Evolutionary conservation across 768 basidiomycete genomes (phyloP).

Genomic region (Mycena floridula): DNA sequence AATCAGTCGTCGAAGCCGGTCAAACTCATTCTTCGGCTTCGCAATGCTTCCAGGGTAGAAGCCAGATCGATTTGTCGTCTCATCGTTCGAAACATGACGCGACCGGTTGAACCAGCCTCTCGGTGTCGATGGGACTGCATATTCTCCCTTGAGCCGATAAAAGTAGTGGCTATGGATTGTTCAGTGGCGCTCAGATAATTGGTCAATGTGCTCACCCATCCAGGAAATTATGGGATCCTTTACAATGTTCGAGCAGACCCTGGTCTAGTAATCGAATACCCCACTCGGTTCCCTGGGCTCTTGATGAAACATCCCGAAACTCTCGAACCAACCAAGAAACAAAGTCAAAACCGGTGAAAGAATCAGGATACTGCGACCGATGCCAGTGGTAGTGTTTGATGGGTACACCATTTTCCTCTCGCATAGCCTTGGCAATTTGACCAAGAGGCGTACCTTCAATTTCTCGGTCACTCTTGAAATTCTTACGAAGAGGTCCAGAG

Average conservation of each 20-base stretch:
- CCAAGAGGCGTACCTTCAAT: conserved; percentile 58
- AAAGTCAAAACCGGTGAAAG: conserved; percentile 86
- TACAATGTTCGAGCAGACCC: conserved; percentile 82
- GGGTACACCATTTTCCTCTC: conserved; percentile 75
- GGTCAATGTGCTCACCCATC: conserved; percentile 58
- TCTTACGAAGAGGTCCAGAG: conserved; percentile 68
- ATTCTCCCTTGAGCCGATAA: conserved; percentile 78
- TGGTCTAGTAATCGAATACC: conserved; percentile 72
- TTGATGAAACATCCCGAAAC: conserved; percentile 81
- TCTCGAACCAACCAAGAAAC: conserved; percentile 91
- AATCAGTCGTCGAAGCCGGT: conserved; percentile 49
- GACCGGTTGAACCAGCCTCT: conserved; percentile 69
- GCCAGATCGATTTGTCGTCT: conserved; percentile 24
- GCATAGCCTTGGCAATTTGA: conserved; percentile 77
- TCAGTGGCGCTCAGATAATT: too few relatives aligned
- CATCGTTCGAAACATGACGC: conserved; percentile 37
- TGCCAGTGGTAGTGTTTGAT: conserved; percentile 89
- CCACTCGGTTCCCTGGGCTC: conserved; percentile 76
- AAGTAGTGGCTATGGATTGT: conserved; percentile 91
- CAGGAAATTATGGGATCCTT: conserved; percentile 73
- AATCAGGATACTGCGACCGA: conserved; percentile 61
- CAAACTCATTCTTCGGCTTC: conserved; percentile 29
- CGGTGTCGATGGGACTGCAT: conserved; percentile 63
- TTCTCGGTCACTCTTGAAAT: conserved; percentile 73
- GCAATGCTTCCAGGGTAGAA: conserved; percentile 30